These are phyloP conservation scores for Neurospora sp. DNA, from an alignment of 495 filamentous ascomycete species.

Conservation along the genomic window DNA sequence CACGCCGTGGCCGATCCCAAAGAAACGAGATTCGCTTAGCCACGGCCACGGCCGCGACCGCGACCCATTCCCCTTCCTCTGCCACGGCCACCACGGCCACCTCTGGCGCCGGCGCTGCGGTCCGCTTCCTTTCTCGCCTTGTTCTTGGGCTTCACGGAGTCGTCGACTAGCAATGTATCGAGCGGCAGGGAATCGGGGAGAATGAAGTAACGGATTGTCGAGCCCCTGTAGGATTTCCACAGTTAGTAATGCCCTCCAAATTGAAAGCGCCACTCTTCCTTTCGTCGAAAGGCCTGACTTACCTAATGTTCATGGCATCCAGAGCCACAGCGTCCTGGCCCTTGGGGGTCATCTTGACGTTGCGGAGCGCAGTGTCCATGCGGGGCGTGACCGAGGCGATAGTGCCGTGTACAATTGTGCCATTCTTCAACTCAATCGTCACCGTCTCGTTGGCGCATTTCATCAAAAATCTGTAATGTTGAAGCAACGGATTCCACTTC, in stretches of 20 bases:
- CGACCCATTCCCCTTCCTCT: constrained; percentile 36
- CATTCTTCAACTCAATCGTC: constrained; percentile 96
- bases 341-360: constrained; percentile 88
- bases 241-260: not conserved
- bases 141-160: constrained; percentile 97
- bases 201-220: constrained; percentile 81
- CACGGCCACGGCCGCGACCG: constrained; percentile 14
- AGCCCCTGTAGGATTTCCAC: constrained; percentile 48
- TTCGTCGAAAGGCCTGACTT: not conserved
- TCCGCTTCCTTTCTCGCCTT: constrained; percentile 93
- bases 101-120: constrained; percentile 50
- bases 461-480: constrained; percentile 74
- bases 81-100: constrained; percentile 49
- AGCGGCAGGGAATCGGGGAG: constrained; percentile 89
- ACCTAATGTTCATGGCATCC: constrained; percentile 80
- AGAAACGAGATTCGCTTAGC: constrained; percentile 2
- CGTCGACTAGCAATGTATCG: constrained; percentile 89
- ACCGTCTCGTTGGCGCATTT: constrained; percentile 98
- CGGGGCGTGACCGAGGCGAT: constrained; percentile 89
- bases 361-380: constrained; percentile 92
- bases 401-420: constrained; percentile 90
- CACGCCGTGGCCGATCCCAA: not conserved
- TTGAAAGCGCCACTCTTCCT: not conserved
- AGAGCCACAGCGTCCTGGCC: constrained; percentile 76
- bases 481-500: not conserved